These are phyloP conservation scores for Cercospora berteroae DNA, from an alignment of 2,329 filamentous ascomycete genomes.

Conservation along the genomic window DNA sequence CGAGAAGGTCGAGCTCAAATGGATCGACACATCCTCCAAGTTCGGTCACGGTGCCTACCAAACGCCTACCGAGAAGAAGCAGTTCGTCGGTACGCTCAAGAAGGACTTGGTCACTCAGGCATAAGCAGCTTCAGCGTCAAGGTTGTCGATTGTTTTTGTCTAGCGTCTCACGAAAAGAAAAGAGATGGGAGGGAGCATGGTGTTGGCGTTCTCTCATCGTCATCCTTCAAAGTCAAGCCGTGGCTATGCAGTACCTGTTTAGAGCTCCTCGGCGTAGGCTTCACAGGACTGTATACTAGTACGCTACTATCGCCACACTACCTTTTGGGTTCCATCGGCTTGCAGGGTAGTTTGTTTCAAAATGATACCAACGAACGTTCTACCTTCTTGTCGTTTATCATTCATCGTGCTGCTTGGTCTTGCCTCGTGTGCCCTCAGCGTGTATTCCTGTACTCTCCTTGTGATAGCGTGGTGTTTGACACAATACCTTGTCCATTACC, in stretches of 20 bases:
- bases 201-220: conserved; percentile 9
- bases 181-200: conserved; percentile 9
- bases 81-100: conserved; percentile 98
- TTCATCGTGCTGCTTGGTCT: not conserved
- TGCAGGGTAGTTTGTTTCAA: conserved; percentile 19
- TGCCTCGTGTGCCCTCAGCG: not conserved
- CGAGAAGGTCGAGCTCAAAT: conserved; percentile 99
- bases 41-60: conserved; percentile 99
- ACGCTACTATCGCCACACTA: not conserved
- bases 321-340: not conserved
- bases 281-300: conserved; percentile 15
- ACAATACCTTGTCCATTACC: not conserved
- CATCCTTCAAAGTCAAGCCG: not conserved
- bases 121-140: conserved; percentile 21
- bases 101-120: conserved; percentile 69
- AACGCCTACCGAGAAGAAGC: conserved; percentile 95
- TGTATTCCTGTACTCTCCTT: not conserved
- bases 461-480: not conserved
- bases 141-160: conserved; percentile 5
- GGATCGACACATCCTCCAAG: conserved; percentile 99
- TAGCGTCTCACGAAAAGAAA: conserved; percentile 11
- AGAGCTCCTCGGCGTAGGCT: conserved; percentile 13
- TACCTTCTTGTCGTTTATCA: conserved; percentile 8
- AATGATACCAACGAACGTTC: conserved; percentile 21
- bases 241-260: conserved; percentile 13